Conservation (phyloP, 495 filamentous ascomycete species). For the Podospora pseudoanserina region DNA sequence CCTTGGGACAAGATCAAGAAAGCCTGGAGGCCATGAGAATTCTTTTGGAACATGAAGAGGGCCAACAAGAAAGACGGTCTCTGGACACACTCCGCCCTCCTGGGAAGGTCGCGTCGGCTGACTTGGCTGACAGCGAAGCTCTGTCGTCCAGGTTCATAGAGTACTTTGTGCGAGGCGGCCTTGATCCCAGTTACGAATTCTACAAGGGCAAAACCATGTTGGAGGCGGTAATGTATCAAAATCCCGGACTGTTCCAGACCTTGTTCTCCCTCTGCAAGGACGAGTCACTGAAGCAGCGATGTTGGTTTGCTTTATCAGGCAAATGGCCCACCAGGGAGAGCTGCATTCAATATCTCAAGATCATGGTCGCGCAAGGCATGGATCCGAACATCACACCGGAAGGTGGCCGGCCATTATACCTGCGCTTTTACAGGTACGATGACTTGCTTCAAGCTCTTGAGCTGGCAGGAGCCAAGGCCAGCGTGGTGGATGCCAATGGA, state of each 20-base stretch:
- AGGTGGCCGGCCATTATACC: too few relatives aligned
- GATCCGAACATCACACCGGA: too few relatives aligned
- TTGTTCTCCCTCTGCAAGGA: not conserved
- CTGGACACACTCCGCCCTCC: too few relatives aligned
- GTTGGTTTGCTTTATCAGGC: not conserved
- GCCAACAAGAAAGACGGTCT: not conserved
- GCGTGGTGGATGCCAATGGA: conserved; percentile 8
- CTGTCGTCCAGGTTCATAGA: too few relatives aligned
- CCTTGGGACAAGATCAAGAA: not conserved
- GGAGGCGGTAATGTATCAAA: not conserved
- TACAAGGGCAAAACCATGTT: not conserved
- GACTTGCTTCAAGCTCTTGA: not conserved
- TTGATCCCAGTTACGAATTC: not conserved
- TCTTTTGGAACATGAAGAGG: not conserved
- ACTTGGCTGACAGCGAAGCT: not conserved
- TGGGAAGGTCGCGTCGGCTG: too few relatives aligned
- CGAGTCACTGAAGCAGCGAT: not conserved
- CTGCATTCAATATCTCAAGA: not conserved
- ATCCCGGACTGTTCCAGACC: not conserved
- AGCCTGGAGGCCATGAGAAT: conserved; percentile 1
- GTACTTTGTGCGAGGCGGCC: not conserved
- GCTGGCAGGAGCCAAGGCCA: not conserved
- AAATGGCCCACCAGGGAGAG: too few relatives aligned
- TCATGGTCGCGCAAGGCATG: not conserved
- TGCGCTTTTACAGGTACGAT: too few relatives aligned